Percentiles rank a stretch among this genome's conserved stretches.
Evolutionary conservation across 169 alveolate genomes (phyloP).

Genomic region (Plasmodium gonderi): DNA sequence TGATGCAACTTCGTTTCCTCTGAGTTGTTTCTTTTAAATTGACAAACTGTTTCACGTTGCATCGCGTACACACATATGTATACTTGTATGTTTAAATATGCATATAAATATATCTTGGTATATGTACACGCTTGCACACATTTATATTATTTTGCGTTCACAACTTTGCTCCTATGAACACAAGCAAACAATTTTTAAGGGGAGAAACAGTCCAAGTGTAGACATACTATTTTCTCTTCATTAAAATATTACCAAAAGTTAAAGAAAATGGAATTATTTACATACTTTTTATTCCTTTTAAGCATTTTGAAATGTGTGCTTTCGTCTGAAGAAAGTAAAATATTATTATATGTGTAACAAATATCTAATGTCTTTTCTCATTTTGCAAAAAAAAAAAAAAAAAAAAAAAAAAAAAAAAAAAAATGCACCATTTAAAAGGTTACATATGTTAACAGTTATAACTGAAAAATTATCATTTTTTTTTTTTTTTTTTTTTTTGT

Average conservation of each 20-base stretch:
- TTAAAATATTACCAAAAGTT: background rate
- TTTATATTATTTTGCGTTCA: no score
- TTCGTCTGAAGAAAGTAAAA: slow-evolving; percentile 32
- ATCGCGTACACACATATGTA: background rate
- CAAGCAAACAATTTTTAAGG: background rate
- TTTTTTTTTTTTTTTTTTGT: background rate
- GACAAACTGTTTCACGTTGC: background rate
- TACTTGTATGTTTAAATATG: background rate
- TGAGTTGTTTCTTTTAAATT: background rate
- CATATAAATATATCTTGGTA: background rate
- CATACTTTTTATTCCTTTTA: slow-evolving; percentile 13
- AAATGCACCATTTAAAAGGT: background rate
- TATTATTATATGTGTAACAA: background rate
- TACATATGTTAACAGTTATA: background rate
- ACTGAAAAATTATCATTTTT: background rate
- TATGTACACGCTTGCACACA: no score
- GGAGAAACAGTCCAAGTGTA: background rate
- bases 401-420: background rate
- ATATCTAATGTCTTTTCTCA: background rate
- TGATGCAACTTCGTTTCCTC: background rate
- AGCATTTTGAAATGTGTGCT: slow-evolving; percentile 8
- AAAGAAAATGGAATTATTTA: slow-evolving; percentile 18
- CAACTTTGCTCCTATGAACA: background rate
- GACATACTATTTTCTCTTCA: background rate
- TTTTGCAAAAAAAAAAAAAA: slow-evolving; percentile 3